These are phyloP conservation scores for Microcyclospora tardicrescens DNA, from an alignment of 2,329 filamentous ascomycete species.

Conservation along the genomic window DNA sequence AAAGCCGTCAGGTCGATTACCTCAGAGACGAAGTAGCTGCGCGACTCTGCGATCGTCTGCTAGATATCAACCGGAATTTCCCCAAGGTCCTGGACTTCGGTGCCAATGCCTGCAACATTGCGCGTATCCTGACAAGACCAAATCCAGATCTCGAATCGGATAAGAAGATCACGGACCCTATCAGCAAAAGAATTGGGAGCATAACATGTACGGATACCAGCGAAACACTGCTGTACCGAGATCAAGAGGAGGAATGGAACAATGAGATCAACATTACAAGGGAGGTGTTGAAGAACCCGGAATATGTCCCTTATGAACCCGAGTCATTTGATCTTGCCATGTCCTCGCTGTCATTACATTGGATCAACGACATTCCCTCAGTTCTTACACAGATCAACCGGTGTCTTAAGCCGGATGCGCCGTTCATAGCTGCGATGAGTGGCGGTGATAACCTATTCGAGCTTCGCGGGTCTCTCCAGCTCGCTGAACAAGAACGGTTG, in stretches of 20 bases:
- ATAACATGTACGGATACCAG: conserved; percentile 77
- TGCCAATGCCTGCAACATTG: conserved; percentile 91
- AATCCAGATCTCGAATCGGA: conserved; percentile 53
- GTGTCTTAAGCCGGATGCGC: conserved; percentile 75
- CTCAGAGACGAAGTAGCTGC: conserved; percentile 82
- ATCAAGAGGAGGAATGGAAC: conserved; percentile 64
- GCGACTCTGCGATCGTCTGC: conserved; percentile 69
- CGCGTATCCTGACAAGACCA: conserved; percentile 54
- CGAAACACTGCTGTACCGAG: conserved; percentile 62
- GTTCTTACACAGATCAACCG: conserved; percentile 74
- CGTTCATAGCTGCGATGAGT: conserved; percentile 92
- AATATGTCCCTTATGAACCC: conserved; percentile 61
- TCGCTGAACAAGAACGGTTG: conserved; percentile 78
- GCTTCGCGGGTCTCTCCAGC: conserved; percentile 79
- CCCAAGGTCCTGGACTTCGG: conserved; percentile 79
- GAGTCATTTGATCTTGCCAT: conserved; percentile 80
- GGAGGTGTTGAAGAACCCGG: conserved; percentile 60
- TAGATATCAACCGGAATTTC: conserved; percentile 87
- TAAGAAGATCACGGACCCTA: conserved; percentile 48
- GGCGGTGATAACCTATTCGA: conserved; percentile 91
- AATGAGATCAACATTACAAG: conserved; percentile 57
- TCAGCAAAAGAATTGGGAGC: conserved; percentile 57
- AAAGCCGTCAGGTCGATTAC: conserved; percentile 76
- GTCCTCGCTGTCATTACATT: conserved; percentile 81
- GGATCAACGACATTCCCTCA: conserved; percentile 92